Evolutionary conservation across 2,329 filamentous ascomycete species (phyloP).

Genomic region (Stagonosporopsis tanaceti): DNA sequence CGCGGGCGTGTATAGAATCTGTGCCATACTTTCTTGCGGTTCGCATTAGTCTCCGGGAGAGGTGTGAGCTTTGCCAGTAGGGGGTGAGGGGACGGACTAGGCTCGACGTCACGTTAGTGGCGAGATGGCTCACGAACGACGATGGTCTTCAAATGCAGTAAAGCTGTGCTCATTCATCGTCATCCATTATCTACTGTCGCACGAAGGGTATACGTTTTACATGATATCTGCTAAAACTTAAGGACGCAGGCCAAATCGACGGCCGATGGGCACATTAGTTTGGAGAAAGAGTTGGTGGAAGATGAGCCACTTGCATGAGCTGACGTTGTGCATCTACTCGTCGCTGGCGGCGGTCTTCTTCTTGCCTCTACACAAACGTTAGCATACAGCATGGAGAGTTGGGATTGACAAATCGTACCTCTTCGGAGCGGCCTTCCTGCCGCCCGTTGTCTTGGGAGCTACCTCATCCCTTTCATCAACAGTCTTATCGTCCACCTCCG

Average conservation of each 20-base stretch:
- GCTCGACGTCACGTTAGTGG: background rate
- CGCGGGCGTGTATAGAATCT: too few species aligned
- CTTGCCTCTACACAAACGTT: conserved; percentile 29
- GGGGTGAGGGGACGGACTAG: too few species aligned
- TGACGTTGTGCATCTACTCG: conserved; percentile 20
- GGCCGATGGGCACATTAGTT: background rate
- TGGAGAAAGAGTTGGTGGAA: background rate
- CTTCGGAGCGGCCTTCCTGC: conserved; percentile 37
- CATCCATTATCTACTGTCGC: background rate
- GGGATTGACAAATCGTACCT: conserved; percentile 25
- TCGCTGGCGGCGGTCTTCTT: conserved; percentile 33
- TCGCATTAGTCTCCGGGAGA: too few species aligned
- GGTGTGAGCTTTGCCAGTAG: too few species aligned
- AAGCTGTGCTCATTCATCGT: background rate
- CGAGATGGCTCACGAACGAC: background rate
- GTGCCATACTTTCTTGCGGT: too few species aligned
- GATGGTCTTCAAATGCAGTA: background rate
- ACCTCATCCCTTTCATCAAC: conserved; percentile 26
- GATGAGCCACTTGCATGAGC: background rate
- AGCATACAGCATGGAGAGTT: background rate
- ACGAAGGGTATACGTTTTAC: conserved; percentile 19
- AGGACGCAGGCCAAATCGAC: background rate
- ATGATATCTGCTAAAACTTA: background rate
- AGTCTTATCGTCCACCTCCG: conserved; percentile 23
- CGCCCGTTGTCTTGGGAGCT: conserved; percentile 34